These are phyloP conservation scores for Kazachstania sp. DNA, from an alignment of 1,139 yeast genomes.

Conservation along the genomic window DNA sequence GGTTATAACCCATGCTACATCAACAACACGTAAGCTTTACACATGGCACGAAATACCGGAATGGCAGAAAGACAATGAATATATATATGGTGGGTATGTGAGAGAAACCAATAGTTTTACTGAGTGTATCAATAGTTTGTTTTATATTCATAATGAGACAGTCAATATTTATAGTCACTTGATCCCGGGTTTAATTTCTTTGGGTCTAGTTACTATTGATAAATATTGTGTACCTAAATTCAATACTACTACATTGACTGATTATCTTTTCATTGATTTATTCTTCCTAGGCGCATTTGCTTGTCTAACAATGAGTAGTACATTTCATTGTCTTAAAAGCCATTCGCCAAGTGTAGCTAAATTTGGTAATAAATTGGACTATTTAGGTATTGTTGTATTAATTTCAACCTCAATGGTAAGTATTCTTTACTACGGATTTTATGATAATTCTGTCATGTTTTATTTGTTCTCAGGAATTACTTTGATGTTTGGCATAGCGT, in stretches of 20 bases:
- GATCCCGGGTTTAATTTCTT: conserved; percentile 48
- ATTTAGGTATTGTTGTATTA: conserved; percentile 73
- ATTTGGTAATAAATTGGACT: conserved; percentile 75
- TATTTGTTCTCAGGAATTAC: conserved; percentile 43
- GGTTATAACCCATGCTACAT: not conserved
- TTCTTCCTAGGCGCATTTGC: conserved; percentile 45
- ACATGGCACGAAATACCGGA: conserved; percentile 46
- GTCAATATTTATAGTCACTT: conserved; percentile 77
- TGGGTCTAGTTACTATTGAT: conserved; percentile 27
- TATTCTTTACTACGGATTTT: conserved; percentile 56
- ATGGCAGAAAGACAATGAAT: conserved; percentile 87
- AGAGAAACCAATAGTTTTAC: conserved; percentile 49
- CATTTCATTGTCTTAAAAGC: conserved; percentile 67
- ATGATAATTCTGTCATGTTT: conserved; percentile 41
- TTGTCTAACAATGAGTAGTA: conserved; percentile 67
- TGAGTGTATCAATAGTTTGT: conserved; percentile 47
- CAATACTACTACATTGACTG: conserved; percentile 39
- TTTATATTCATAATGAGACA: conserved; percentile 75
- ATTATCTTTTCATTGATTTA: conserved; percentile 36
- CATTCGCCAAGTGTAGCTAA: conserved; percentile 58
- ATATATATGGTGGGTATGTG: conserved; percentile 67
- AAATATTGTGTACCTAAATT: conserved; percentile 34
- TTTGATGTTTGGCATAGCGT: conserved; percentile 46
- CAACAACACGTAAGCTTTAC: conserved; percentile 1
- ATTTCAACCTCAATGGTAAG: conserved; percentile 72